These are phyloP conservation scores for Gossypium stocksii DNA, from an alignment of 345 rosid genomes.

Conservation along the genomic window DNA sequence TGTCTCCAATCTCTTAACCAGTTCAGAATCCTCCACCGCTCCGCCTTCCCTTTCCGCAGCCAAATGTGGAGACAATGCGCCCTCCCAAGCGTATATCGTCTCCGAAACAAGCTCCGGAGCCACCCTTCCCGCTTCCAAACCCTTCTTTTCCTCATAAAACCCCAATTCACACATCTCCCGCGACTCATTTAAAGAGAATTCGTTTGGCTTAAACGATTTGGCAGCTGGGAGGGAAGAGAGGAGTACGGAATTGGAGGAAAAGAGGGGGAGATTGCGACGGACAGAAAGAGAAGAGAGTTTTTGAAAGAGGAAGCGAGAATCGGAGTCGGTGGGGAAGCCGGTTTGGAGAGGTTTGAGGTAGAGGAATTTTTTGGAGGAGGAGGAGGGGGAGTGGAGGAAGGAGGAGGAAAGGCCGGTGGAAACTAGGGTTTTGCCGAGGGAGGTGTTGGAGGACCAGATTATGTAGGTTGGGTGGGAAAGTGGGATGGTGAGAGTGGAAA, in stretches of 20 bases:
- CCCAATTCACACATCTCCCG: conserved; percentile 47
- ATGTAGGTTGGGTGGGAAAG: conserved; percentile 68
- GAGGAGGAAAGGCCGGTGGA: conserved; percentile 87
- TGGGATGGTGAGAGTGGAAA: conserved; percentile 26
- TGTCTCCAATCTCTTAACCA: conserved; percentile 42
- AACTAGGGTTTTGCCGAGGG: conserved; percentile 90
- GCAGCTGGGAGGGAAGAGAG: conserved; percentile 54
- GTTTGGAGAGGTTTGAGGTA: conserved; percentile 90
- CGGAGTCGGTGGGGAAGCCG: conserved; percentile 90
- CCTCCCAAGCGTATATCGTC: conserved; percentile 80
- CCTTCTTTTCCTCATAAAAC: conserved; percentile 36
- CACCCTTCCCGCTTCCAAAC: conserved; percentile 21
- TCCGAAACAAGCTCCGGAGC: conserved; percentile 51
- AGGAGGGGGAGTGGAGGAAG: conserved; percentile 53
- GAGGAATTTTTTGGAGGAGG: conserved; percentile 38
- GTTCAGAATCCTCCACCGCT: conserved; percentile 36
- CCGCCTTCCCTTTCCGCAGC: conserved; percentile 73
- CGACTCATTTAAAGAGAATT: not conserved
- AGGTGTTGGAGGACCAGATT: conserved; percentile 86
- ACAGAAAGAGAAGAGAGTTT: conserved; percentile 62
- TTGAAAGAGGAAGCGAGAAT: conserved; percentile 68
- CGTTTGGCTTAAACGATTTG: conserved; percentile 19
- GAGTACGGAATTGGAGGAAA: conserved; percentile 57
- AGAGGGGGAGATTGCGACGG: conserved; percentile 39
- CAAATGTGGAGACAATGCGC: conserved; percentile 88